Evolutionary conservation across 169 alveolate species (phyloP), one percentile per base, ranked within the genome.

Genomic region (Plasmodium coatneyi): DNA sequence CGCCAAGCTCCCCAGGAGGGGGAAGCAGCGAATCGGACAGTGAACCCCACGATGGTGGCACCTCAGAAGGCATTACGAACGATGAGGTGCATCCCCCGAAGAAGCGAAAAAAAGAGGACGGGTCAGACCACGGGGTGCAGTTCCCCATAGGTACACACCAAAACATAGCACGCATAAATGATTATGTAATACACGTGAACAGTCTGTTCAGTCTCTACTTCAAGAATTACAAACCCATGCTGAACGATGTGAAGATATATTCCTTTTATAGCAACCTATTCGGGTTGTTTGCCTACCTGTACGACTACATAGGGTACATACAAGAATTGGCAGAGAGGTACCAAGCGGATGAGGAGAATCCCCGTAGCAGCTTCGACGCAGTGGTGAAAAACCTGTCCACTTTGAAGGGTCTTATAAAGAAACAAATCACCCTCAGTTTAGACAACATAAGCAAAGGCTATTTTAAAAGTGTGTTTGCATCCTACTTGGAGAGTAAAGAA

Each of bases 221-320:
- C 30, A 90, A 71, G 39, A 90, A 43, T 22, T 25, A 70, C 16
- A 79, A 90, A 14, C 32, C 25, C n/a, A 2, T 46, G 30, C 3
- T 10, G 7, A 71, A 41, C 41, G 95, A 90, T 66, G 54, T 80
- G 32, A 90, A 90, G 52, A 66, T 90, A 41, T 90, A 90, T 39
- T 80, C 95, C 3, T 70, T 90, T 52, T 90, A 70, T 36, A 46
- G 72, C 36, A 90, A 90, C 60, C 25, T 90, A 41, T 90, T 90
- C 54, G 92, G 79, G 9, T 22, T 90, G 22, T 90, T 43, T 70
- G n/a, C 92, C 74, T 90, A 80, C 74, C 25, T 70, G 10, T 30
- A 25, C 66, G 95, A 90, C 34, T 90, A 90, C 52, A 54, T 87
- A 22, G 66, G 34, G 43, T 36, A 76, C 30, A 32, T 36, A 5